phyloP scores from a whole-genome alignment of 345 rosid species.

The Brassica juncea region DNA sequence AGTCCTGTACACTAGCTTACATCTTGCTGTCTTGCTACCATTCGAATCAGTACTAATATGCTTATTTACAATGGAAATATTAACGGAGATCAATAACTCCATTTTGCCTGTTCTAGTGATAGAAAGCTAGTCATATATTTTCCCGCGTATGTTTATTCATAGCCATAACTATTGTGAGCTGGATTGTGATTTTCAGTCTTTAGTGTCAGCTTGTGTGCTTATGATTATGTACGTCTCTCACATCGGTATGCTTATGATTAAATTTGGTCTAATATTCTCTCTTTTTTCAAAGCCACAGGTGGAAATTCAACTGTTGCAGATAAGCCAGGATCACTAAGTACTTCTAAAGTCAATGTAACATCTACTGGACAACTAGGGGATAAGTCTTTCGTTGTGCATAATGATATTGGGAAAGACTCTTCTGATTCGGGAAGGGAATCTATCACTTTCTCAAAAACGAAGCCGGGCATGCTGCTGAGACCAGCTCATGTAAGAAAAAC shows the following conservation, averaged over 20 bases:
- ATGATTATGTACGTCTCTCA: neutral
- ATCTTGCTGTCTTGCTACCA: neutral
- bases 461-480: conserved; percentile 88
- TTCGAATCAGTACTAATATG: neutral
- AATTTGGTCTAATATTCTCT: conserved; percentile 35
- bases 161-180: neutral
- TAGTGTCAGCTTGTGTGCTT: conserved; percentile 12
- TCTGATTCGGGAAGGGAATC: conserved; percentile 57
- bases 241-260: conserved; percentile 18
- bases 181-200: conserved; percentile 16
- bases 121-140: conserved; percentile 9
- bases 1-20: neutral
- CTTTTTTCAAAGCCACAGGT: conserved; percentile 58
- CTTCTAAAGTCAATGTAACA: conserved; percentile 57
- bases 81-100: neutral
- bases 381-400: conserved; percentile 47
- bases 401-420: conserved; percentile 52
- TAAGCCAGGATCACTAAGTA: conserved; percentile 47
- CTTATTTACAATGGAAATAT: neutral
- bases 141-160: conserved; percentile 1
- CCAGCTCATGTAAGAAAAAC: conserved; percentile 73
- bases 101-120: conserved; percentile 1
- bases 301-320: conserved; percentile 61
- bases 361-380: conserved; percentile 50
- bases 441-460: conserved; percentile 82